phyloP scores from a whole-genome alignment of 352 stramenopile species.

The Globisporangium echinulatum region DNA sequence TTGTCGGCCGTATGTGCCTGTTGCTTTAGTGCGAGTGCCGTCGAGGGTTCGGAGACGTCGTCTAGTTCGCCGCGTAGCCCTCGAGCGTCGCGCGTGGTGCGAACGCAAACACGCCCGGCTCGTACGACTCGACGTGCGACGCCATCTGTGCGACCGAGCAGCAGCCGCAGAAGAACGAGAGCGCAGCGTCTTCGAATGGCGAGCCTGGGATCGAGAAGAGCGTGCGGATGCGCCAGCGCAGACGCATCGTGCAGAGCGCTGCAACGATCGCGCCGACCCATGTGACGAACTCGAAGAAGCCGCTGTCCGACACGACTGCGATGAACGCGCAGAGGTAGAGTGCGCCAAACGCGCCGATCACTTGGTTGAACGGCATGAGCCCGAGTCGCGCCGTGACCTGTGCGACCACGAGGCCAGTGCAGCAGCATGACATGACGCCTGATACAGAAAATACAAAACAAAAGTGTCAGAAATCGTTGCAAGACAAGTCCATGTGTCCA shows the following conservation, averaged over 20 bases:
- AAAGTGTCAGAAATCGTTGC: too few relatives aligned
- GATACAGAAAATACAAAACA: neutral
- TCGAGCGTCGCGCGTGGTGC: constrained; percentile 54
- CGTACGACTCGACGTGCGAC: constrained; percentile 74
- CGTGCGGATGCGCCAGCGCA: constrained; percentile 55
- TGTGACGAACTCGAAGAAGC: constrained; percentile 27
- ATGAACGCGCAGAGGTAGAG: constrained; percentile 54
- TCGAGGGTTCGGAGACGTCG: too few relatives aligned
- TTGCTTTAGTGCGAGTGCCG: too few relatives aligned
- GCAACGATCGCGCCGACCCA: constrained; percentile 30
- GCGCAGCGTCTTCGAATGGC: constrained; percentile 37
- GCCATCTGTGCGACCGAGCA: constrained; percentile 78
- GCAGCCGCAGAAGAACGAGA: constrained; percentile 54
- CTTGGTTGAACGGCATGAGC: constrained; percentile 50
- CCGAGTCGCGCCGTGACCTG: constrained; percentile 59
- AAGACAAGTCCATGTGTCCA: too few relatives aligned
- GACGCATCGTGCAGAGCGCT: constrained; percentile 31
- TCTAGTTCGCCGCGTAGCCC: constrained; percentile 38
- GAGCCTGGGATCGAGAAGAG: constrained; percentile 62
- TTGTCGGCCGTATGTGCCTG: too few relatives aligned
- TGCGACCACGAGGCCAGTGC: constrained; percentile 47
- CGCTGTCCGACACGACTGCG: constrained; percentile 15
- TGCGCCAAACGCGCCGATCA: constrained; percentile 34
- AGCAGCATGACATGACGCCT: constrained; percentile 68
- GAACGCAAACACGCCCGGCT: constrained; percentile 56